A percentile compares a stretch with the other conserved stretches of the same genome.
phyloP scores from a whole-genome alignment of 176 grass and related monocot species.

The Carex myosuroides region DNA sequence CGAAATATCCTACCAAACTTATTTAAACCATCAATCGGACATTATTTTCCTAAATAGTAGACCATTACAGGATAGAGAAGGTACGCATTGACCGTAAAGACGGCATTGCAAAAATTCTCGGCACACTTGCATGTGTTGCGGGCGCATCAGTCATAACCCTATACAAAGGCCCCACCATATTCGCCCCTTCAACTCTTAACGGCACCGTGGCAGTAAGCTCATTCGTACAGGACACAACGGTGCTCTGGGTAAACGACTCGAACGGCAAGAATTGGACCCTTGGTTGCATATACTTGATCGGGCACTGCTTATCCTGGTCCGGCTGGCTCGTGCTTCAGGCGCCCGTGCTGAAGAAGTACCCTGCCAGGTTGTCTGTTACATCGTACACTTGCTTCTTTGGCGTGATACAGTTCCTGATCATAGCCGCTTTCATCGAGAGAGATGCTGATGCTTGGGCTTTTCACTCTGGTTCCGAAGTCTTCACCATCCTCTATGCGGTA shows the following conservation, averaged over 20 bases:
- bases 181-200: slow-evolving; percentile 25
- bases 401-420: slow-evolving; percentile 94
- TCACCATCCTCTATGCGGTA: slow-evolving; percentile 94
- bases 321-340: slow-evolving; percentile 96
- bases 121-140: slow-evolving; percentile 71
- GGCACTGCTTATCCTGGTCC: slow-evolving; percentile 96
- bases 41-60: neutral
- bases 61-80: slow-evolving; percentile 60
- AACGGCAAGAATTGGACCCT: slow-evolving; percentile 83
- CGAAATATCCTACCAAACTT: neutral
- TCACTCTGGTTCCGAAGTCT: slow-evolving; percentile 89
- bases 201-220: neutral
- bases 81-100: slow-evolving; percentile 68
- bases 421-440: slow-evolving; percentile 97
- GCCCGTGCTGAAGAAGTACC: slow-evolving; percentile 94
- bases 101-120: slow-evolving; percentile 67
- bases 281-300: slow-evolving; percentile 87
- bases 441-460: slow-evolving; percentile 72
- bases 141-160: slow-evolving; percentile 90
- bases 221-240: neutral
- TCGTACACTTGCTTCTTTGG: slow-evolving; percentile 99
- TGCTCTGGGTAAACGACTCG: slow-evolving; percentile 22
- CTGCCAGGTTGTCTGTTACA: slow-evolving; percentile 78
- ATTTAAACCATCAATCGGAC: neutral
- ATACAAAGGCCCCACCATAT: slow-evolving; percentile 83